A percentile compares a stretch with the other conserved stretches of the same genome.
These are phyloP conservation scores for Hypoxylon rickii DNA, from an alignment of 495 filamentous ascomycete species.

Conservation along the genomic window DNA sequence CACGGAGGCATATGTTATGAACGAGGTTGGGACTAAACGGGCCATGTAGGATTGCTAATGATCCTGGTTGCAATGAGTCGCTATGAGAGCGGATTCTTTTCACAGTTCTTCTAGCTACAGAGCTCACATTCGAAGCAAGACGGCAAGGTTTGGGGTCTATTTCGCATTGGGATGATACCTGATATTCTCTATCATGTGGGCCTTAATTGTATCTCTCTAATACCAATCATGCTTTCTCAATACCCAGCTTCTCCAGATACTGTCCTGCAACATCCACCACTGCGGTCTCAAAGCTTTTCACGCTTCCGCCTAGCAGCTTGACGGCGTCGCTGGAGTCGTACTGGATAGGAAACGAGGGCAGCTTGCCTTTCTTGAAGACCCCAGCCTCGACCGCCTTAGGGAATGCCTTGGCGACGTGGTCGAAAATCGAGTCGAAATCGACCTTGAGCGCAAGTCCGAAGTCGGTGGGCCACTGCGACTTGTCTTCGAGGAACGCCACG, in stretches of 20 bases:
- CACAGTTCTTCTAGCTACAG: too few relatives aligned
- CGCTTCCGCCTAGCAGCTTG: constrained; percentile 49
- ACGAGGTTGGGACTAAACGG: too few relatives aligned
- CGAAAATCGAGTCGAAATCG: constrained; percentile 16
- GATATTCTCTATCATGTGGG: too few relatives aligned
- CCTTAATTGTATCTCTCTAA: too few relatives aligned
- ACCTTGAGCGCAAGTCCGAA: constrained; percentile 22
- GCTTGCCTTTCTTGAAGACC: constrained; percentile 22
- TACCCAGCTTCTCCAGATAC: constrained; percentile 39
- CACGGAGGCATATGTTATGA: too few relatives aligned
- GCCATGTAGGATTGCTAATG: too few relatives aligned
- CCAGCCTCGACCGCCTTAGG: constrained; percentile 32
- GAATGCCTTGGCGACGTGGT: constrained; percentile 22
- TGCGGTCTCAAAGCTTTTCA: constrained; percentile 50
- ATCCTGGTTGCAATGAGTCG: too few relatives aligned
- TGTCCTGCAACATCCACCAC: constrained; percentile 47
- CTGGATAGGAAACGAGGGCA: constrained; percentile 20
- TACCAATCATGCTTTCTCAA: constrained; percentile 7
- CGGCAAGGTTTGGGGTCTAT: too few relatives aligned
- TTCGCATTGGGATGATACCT: too few relatives aligned
- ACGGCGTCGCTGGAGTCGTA: constrained; percentile 47
- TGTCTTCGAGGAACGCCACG: constrained; percentile 37
- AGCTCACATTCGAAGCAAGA: too few relatives aligned
- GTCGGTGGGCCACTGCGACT: constrained; percentile 36
- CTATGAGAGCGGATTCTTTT: too few relatives aligned